Evolutionary conservation across 2,329 filamentous ascomycete species (phyloP), one percentile per base, ranked within the genome.

Genomic region (Amylocarpus encephaloides): DNA sequence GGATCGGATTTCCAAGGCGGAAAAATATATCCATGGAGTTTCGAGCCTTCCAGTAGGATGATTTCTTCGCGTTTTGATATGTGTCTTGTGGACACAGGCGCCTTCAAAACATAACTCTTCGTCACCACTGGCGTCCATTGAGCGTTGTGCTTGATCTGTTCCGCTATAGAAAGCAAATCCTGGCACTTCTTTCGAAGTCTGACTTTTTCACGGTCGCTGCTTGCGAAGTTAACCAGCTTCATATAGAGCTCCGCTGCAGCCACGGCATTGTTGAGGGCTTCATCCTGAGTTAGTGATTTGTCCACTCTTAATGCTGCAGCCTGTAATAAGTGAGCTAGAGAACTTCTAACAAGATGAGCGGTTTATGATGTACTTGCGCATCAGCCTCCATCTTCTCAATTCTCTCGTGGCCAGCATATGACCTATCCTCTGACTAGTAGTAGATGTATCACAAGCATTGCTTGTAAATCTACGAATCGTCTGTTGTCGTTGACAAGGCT

Each of bases 1-100:
- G 88, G 85, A 26, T 81, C 73, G 2, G 68, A 68, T n/a, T 78
- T 78, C 93, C 93, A 98, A 0, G 87, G 89, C 10, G 86, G 89
- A 59, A 95, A 97, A 16, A 85, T 76, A 62, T 83, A 86, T 0
- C 86, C 88, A 64, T 95, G 88, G 16, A 98, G 75, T 49, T 82
- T 85, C 4, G 91, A 93, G 3, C 85, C 82, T 62, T 84, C 82
- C 1, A 87, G 73, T 7, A 97, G 68, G 45, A 96, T 82, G 29
- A 86, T 83, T 62, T 90, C 77, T 67, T 95, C 90, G 13, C 76
- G 74, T 4, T 77, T 85, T 2, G 87, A 77, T 12, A 86, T 72
- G 50, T 77, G 73, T 47, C 86, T 77, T 9, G 71, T 76, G 19
- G 79, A 81, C 2, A 63, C 59, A 9, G 71, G 70, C 19, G 66